Percentiles rank a stretch among this genome's conserved stretches.
Conservation (phyloP, 306 rosid genomes). For the Lathyrus sativus region DNA sequence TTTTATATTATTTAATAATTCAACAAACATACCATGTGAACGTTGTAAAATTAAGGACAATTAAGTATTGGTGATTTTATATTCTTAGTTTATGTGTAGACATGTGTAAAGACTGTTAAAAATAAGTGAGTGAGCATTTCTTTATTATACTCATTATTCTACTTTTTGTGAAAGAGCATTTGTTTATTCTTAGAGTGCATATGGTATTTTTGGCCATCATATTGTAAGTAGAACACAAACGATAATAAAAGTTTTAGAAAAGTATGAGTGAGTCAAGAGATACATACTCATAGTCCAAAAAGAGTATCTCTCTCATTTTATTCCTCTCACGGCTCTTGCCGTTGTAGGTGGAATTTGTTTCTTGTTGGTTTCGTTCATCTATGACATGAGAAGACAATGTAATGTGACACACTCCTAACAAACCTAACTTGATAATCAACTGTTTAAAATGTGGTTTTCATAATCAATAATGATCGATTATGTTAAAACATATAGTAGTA, state of each 20-base stretch:
- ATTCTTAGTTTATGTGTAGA: too few species aligned
- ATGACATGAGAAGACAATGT: background rate
- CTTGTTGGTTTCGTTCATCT: constrained; percentile 8
- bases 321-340: constrained; percentile 9
- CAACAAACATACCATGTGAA: too few species aligned
- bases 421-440: constrained; percentile 21
- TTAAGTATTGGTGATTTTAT: too few species aligned
- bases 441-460: too few species aligned
- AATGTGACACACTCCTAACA: constrained; percentile 34
- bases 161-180: background rate
- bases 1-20: too few species aligned
- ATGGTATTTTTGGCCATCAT: background rate
- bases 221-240: background rate
- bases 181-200: background rate
- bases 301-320: background rate
- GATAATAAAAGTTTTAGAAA: background rate
- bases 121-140: too few species aligned
- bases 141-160: too few species aligned
- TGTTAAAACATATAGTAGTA: too few species aligned
- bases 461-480: too few species aligned
- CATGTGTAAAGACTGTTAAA: too few species aligned
- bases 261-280: background rate
- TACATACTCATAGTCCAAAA: background rate
- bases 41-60: too few species aligned
- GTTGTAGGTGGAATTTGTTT: constrained; percentile 11